Evolutionary conservation across 805 yeast species (phyloP).

Genomic region (Crinitomyces ghanaensis): DNA sequence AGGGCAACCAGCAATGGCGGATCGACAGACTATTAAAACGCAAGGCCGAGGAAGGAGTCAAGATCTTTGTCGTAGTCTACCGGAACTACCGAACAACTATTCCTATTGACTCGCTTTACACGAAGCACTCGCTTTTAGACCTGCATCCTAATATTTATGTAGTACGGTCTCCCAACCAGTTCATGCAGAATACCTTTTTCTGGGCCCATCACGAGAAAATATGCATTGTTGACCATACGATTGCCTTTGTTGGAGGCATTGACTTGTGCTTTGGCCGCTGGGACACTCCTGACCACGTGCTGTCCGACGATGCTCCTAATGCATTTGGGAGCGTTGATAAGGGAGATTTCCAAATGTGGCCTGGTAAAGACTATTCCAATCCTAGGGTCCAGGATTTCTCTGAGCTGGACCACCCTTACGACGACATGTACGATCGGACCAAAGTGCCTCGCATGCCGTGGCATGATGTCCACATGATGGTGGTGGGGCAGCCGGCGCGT

Average conservation of each 20-base stretch:
- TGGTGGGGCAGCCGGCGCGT: constrained; percentile 88
- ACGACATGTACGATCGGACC: constrained; percentile 80
- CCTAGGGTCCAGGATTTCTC: constrained; percentile 85
- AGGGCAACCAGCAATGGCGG: constrained; percentile 91
- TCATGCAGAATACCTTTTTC: constrained; percentile 81
- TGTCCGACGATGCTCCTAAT: constrained; percentile 55
- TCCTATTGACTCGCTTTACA: constrained; percentile 86
- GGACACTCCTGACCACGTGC: constrained; percentile 92
- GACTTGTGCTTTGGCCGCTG: constrained; percentile 93
- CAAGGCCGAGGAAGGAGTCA: constrained; percentile 91
- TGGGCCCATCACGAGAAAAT: constrained; percentile 99
- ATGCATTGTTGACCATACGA: constrained; percentile 72
- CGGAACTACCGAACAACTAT: constrained; percentile 91
- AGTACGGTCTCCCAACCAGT: constrained; percentile 89
- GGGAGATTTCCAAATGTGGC: constrained; percentile 53
- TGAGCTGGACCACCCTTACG: constrained; percentile 74
- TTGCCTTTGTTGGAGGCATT: constrained; percentile 90
- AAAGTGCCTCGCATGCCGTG: constrained; percentile 93
- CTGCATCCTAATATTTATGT: constrained; percentile 81
- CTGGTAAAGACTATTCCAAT: constrained; percentile 96
- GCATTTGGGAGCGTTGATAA: constrained; percentile 8
- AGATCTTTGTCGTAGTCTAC: constrained; percentile 81
- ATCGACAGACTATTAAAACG: constrained; percentile 77
- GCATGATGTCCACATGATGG: constrained; percentile 98
- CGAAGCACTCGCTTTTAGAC: constrained; percentile 83